Evolutionary conservation across 78 protist species (phyloP), one percentile per base, ranked within the genome.

Genomic region (Dictyostelium brefeldianum): DNA sequence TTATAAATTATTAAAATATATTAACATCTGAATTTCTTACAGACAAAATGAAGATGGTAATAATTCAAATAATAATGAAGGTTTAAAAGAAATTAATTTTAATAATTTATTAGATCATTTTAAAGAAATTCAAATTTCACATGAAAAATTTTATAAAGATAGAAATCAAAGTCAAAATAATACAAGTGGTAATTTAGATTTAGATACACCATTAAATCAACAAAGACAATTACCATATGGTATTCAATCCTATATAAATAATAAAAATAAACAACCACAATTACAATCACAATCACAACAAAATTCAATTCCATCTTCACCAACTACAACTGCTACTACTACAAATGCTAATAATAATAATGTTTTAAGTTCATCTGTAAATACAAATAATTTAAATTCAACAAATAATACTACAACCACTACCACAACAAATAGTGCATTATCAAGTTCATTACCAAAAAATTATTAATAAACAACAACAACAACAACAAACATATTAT

Each of bases 1-100:
- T 56, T 64, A 69, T 1, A 64, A 73, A 74, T 8, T 22, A 8
- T 51, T 50, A 6, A 10, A 67, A 48, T 11, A 10, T n/a, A 36
- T 14, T 75, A 46, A 65, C n/a, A 14, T 43, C 3, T n/a, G 6
- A n/a, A n/a, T 46, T 18, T 43, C 18, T 64, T 56, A 25, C 27
- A 82, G 84, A 47, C 77, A 75, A 79, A 81, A 90, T 64, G 82
- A 90, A 77, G 95, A 90, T 79, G 91, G 89, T 6, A 82, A 82
- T 51, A 90, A 82, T 69, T 18, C 69, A 36, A 79, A 41, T 51
- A 82, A 81, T n/a, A 79, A 74, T 51, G 79, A 62, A 73, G 95
- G 82, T 47, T 50, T 90, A 73, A 90, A 50, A 50, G 95, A 82
- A 5, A 90, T 90, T 51, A 81, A 90, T 67, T 90, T 90, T 36